A percentile compares a stretch with the other conserved stretches of the same genome.
Conservation (phyloP, 768 basidiomycete genomes). For the Suillus placidus region DNA sequence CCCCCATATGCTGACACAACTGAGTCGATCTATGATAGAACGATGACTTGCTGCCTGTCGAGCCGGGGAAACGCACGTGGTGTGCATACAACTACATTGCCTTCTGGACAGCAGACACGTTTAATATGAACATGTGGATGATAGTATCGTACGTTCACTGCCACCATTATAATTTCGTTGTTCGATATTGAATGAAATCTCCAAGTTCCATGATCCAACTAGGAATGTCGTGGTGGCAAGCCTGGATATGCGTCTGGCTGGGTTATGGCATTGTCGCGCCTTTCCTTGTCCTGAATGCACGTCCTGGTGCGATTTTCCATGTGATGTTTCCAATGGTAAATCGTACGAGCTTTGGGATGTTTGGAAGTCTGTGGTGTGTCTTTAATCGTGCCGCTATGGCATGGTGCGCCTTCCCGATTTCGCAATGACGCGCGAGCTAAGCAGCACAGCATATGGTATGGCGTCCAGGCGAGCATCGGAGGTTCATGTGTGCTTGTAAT, state of each 20-base stretch:
- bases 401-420: slow-evolving; percentile 48
- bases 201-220: slow-evolving; percentile 62
- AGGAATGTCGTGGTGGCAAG: slow-evolving; percentile 82
- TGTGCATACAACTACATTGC: slow-evolving; percentile 63
- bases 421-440: slow-evolving; percentile 18
- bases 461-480: slow-evolving; percentile 82
- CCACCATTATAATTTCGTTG: background rate
- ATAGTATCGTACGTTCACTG: slow-evolving; percentile 49
- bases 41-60: slow-evolving; percentile 71
- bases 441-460: slow-evolving; percentile 66
- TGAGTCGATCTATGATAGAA: slow-evolving; percentile 49
- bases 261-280: slow-evolving; percentile 62
- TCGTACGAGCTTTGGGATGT: slow-evolving; percentile 77
- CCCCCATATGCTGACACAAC: background rate
- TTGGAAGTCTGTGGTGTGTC: slow-evolving; percentile 77
- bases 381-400: slow-evolving; percentile 77
- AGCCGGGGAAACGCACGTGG: slow-evolving; percentile 67
- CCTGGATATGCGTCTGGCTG: slow-evolving; percentile 80
- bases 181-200: background rate
- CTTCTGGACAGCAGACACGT: slow-evolving; percentile 82
- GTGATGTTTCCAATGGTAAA: slow-evolving; percentile 77
- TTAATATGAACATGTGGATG: slow-evolving; percentile 85
- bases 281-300: slow-evolving; percentile 77
- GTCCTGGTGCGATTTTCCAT: slow-evolving; percentile 77
- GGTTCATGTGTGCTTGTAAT: slow-evolving; percentile 76